A percentile compares a stretch with the other conserved stretches of the same genome.
phyloP scores from a whole-genome alignment of 495 filamentous ascomycete genomes.

The Aspergillus affinis region DNA sequence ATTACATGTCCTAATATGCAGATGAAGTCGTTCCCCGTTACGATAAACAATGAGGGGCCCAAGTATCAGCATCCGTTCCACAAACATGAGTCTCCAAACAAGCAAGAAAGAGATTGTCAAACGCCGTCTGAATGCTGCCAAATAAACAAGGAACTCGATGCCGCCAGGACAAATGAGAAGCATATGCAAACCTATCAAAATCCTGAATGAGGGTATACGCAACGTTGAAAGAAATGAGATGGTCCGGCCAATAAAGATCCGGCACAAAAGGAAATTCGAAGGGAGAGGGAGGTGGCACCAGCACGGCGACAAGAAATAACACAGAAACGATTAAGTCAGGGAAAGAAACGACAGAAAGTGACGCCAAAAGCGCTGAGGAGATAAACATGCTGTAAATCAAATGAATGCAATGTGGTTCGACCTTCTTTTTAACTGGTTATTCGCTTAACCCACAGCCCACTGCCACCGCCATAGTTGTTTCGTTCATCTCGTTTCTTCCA shows the following conservation, averaged over 20 bases:
- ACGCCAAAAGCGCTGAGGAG: neutral
- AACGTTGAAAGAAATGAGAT: constrained; percentile 8
- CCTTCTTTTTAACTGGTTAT: constrained; percentile 48
- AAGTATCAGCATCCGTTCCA: neutral
- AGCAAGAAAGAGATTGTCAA: neutral
- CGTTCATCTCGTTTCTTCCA: constrained; percentile 74
- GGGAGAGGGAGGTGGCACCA: neutral
- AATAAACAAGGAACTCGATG: neutral
- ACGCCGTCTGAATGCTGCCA: neutral
- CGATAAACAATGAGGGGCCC: constrained; percentile 2
- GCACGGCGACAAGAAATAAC: constrained; percentile 8
- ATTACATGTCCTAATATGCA: neutral
- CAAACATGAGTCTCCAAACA: constrained; percentile 1
- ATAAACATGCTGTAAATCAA: neutral
- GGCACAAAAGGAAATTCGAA: neutral
- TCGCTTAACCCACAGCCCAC: constrained; percentile 78
- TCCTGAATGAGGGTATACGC: constrained; percentile 12
- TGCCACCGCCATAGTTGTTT: constrained; percentile 68
- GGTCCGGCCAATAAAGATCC: constrained; percentile 5
- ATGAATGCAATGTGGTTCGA: neutral
- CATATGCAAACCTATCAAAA: constrained; percentile 7
- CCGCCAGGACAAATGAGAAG: neutral
- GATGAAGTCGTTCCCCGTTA: neutral
- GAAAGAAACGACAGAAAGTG: neutral
- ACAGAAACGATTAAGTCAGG: constrained; percentile 1